Conservation (phyloP, 2,329 filamentous ascomycete genomes). For the Colletotrichum sublineola region DNA sequence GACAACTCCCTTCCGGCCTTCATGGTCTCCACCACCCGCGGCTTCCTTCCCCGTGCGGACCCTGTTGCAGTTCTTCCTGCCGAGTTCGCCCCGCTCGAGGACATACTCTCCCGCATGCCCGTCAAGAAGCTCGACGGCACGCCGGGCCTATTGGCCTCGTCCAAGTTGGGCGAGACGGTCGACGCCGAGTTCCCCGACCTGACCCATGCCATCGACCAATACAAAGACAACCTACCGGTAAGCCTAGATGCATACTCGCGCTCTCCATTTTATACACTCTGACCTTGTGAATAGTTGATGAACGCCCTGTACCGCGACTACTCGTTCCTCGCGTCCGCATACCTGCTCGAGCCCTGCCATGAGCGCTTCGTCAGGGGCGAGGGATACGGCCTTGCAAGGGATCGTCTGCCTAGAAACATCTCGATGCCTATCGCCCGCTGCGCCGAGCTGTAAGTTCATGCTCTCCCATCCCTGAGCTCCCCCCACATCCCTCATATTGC, state of each 20-base stretch:
- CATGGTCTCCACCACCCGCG: conserved; percentile 81
- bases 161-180: conserved; percentile 81
- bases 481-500: not conserved
- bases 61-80: conserved; percentile 74
- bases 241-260: not conserved
- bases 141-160: conserved; percentile 82
- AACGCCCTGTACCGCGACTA: conserved; percentile 94
- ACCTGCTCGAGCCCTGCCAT: conserved; percentile 92
- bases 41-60: conserved; percentile 79
- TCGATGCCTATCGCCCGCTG: conserved; percentile 86
- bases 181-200: conserved; percentile 82
- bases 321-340: conserved; percentile 89
- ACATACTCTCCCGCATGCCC: conserved; percentile 81
- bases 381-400: conserved; percentile 82
- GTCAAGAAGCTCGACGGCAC: conserved; percentile 80
- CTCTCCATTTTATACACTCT: not conserved
- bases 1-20: conserved; percentile 78
- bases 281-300: conserved; percentile 62
- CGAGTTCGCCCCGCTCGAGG: conserved; percentile 80
- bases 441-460: conserved; percentile 82
- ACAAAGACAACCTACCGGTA: conserved; percentile 76
- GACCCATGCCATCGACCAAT: conserved; percentile 78
- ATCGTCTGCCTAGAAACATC: conserved; percentile 79
- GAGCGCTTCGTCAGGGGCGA: conserved; percentile 78
- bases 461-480: not conserved